Evolutionary conservation across 2,329 filamentous ascomycete species (phyloP), one percentile per base, ranked within the genome.

Genomic region (Thelonectria blattea): DNA sequence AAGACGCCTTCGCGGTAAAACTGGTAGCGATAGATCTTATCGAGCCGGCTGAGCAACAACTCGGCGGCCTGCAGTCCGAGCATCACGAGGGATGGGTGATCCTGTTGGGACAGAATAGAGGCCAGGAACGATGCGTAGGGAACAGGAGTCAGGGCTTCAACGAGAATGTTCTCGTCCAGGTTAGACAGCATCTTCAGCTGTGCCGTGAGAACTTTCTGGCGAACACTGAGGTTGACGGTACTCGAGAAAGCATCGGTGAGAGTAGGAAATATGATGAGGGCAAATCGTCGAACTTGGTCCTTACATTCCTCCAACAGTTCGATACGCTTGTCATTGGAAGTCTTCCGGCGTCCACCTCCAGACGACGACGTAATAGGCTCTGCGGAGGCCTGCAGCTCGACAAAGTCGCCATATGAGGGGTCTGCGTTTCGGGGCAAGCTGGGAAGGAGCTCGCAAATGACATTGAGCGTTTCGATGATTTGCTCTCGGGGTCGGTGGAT

Each of bases 101-200:
- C 96, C 74, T 97, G 91, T 71, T 99, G 95, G 0, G 94, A 97
- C 17, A 99, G 81, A 62, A 99, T 99, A 0, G 94, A 93, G 2
- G 95, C 95, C 30, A 99, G 79, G 74, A 97, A 97, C 0, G 96
- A 99, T 2, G 95, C 93, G 75, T 98, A 99, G 0, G 95, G 92
- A 1, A 99, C 93, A 15, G 91, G 86, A 24, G 90, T 90, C 30
- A 99, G 79, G 9, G 94, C 91, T 69, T 97, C 94, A 62, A 92
- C 85, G 4, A 99, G 84, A 52, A 99, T 92, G 39, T 85, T 83
- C 45, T 87, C 88, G 68, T 97, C 92, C n/a, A 99, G 79, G 66
- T 97, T 97, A 12, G 93, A 97, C 10, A 99, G 84, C 92, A 99
- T 98, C 79, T 98, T 98, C 46, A 98, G 80, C 72, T 99, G 95